Evolutionary conservation across 2,329 filamentous ascomycete genomes (phyloP), one percentile per base, ranked within the genome.

Genomic region (Talaromyces sp.): DNA sequence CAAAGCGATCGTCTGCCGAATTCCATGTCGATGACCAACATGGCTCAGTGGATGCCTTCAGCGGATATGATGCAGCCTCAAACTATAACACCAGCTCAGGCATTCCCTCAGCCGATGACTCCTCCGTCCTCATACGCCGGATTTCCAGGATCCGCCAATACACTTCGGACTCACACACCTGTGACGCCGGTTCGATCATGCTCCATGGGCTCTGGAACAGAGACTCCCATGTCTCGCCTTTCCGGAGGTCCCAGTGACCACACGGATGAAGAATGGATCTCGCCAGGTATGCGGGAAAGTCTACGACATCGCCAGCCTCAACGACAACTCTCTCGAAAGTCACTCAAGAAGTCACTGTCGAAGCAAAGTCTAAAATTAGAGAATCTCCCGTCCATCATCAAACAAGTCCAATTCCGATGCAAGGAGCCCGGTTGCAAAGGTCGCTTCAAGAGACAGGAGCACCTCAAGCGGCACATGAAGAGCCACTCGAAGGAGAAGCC

Each of bases 371-470:
- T 78, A 19, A 73, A 71, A 43, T 66, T 78, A 16, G 77, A 78
- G 60, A 77, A 75, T 59, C 64, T 79, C 3, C 77, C 77, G 0
- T 68, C 75, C 0, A 75, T 78, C 50, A 78, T 79, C 52, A 77
- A 76, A 59, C 74, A 78, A 71, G 74, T 82, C 2, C 75, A 77
- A 39, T 77, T 80, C 69, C 74, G 75, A 67, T 79, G 81, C 73
- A 74, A 76, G 47, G 75, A 78, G 56, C 74, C 76, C 1, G 79
- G 77, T 8, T 82, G 81, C 68, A 76, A 76, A 63, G 78, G 77
- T 8, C 77, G 77, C 5, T 84, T 84, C 70, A 80, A 81, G 72
- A 72, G 82, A 57, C 79, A 81, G 66, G 82, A 83, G 67, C 82
- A 83, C 64, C 71, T 83, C 19, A 82, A 82, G 72, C 73, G 82